Conservation (phyloP, 139 green algal genomes). For the Coelastrella sp. region DNA sequence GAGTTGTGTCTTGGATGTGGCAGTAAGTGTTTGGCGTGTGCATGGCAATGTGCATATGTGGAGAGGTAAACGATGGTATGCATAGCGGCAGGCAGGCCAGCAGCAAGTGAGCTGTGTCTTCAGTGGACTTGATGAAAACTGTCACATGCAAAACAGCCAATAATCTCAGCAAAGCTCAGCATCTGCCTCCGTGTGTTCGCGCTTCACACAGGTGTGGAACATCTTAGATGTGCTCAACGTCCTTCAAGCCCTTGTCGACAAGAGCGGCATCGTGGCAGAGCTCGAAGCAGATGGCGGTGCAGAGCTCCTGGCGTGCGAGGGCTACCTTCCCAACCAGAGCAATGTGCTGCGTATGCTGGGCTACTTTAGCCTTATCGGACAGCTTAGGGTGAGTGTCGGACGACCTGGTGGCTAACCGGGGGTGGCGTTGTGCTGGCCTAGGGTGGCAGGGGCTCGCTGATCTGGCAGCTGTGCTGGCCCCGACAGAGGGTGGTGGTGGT, state of each 20-base stretch:
- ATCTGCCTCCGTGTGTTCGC: background rate
- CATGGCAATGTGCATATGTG: too few relatives aligned
- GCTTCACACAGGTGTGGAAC: slow-evolving; percentile 76
- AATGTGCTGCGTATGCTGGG: slow-evolving; percentile 98
- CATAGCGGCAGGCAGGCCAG: too few relatives aligned
- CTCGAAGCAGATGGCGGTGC: slow-evolving; percentile 75
- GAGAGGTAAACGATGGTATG: too few relatives aligned
- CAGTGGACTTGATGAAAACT: too few relatives aligned
- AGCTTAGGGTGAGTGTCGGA: slow-evolving; percentile 72
- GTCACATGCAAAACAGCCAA: too few relatives aligned
- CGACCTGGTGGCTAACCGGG: background rate
- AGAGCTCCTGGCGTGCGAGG: slow-evolving; percentile 66
- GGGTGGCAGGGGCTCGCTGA: background rate
- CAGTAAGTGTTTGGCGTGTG: too few relatives aligned
- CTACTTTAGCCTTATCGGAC: slow-evolving; percentile 95
- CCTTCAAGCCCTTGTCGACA: slow-evolving; percentile 91
- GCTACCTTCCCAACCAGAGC: slow-evolving; percentile 80
- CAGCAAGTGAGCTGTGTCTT: too few relatives aligned
- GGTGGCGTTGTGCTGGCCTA: too few relatives aligned
- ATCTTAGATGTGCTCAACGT: slow-evolving; percentile 84
- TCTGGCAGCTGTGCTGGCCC: slow-evolving; percentile 61
- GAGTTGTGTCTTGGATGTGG: too few relatives aligned
- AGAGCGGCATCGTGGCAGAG: slow-evolving; percentile 81
- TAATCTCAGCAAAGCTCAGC: too few relatives aligned
- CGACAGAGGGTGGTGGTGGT: too few relatives aligned